Evolutionary conservation across 1,284 basidiomycete genomes (phyloP), one percentile per base, ranked within the genome.

Genomic region (Malassezia yamatoensis): DNA sequence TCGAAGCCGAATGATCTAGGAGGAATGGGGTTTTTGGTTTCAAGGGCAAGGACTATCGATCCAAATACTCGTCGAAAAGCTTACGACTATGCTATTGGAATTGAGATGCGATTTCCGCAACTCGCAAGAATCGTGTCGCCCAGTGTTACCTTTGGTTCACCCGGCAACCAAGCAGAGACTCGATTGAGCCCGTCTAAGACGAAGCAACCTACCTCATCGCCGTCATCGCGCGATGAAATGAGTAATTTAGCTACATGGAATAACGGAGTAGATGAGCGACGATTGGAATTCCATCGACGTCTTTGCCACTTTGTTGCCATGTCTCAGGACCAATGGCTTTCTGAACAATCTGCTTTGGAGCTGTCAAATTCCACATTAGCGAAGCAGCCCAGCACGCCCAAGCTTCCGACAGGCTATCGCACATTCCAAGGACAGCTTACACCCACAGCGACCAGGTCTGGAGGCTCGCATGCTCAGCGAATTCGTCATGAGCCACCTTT

Each of bases 161-260:
- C 50, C 7, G n/a, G 16, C 20, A 58, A 52, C 16, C 10, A 4
- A 10, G 35, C 35, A 16, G 39, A 48, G n/a, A 45, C 50, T 7
- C 6, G 34, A 13, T 20, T 15, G 43, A 24, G 24, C 6, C 34
- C 43, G 9, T 8, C 43, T 2, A 45, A n/a, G n/a, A 6, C 16
- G 11, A 11, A 13, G n/a, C 41, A n/a, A 13, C 5, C 7, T 6
- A 12, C 20, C 41, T 6, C 41, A 33, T 20, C 38, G 1, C 33
- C 36, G 2, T 16, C 49, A 5, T 21, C 16, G 1, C 44, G 54
- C 8, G 54, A 56, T 10, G 61, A 60, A 10, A 69, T 70, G 70
- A 66, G 63, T 34, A 53, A 69, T 3, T 57, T 72, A 1, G 70
- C 70, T 6, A 49, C 69, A 42, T 73, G 70, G 70, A 71, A 70